Base-by-base conservation (phyloP, 495 filamentous ascomycete species). In the Tirmania nivea region DNA sequence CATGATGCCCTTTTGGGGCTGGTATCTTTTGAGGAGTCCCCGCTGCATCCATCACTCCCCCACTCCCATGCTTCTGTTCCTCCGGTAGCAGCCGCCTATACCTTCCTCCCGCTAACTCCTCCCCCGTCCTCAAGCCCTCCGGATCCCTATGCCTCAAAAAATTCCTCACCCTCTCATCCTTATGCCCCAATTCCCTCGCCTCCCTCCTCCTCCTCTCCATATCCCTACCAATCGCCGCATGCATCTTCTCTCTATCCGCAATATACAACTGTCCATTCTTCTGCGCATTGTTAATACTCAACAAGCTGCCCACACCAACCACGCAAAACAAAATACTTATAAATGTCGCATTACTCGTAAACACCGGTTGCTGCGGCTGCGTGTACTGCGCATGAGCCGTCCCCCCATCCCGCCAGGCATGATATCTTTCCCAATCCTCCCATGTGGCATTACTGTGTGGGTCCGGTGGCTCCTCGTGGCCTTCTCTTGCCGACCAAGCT, bases 371-470 rank as follows among this genome's bases (percentile, higher is more conserved):
- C 49, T 80, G 76, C 31, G 63, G 57, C 50, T 65, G 62, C 12
- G 14, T 45, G 17, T 19, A 14, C 2, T 19, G 14, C 14, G 39
- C 39, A 45, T 14, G 12, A 19, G 39, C 39, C 9, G 36, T 42
- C 14, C 14, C 5, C 45, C 73, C 71, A 42, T 71, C 65, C 34
- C 63, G 63, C 35, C 77, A 70, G 20, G 76, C 69, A 59, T 85
- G 76, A 82, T 84, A 97, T 42, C 73, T 73, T 68, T 97, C 88
- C 90, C 92, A 97, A 64, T 97, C 92, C 63, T 97, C 90, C 90
- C 90, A 97, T 0, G 89, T 97, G 11, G 86, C 92, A 62, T 95
- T 95, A 55, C 72, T 70, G 61, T 76, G 78, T 20, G 89, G 78
- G 17, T 74, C 77, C 1, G 70, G 68, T 0, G 70, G 68, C 3